Evolutionary conservation across 192 early-diverging fungal species (phyloP).

Genomic region (Radiomyces spectabilis): DNA sequence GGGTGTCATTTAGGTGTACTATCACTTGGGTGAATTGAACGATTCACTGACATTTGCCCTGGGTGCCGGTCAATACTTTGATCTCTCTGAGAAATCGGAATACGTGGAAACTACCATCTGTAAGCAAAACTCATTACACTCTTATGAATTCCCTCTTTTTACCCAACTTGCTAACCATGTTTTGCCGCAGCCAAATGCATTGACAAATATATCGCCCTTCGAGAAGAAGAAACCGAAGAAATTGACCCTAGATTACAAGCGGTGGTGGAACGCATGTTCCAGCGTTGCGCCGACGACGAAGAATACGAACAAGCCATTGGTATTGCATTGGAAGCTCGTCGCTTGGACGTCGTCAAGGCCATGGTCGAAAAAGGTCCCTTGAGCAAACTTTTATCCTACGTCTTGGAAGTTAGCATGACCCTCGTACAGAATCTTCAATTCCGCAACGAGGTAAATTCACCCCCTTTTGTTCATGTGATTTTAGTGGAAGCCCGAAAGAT

Average conservation of each 20-base stretch:
- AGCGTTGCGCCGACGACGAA: constrained; percentile 77
- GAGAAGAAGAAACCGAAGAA: constrained; percentile 31
- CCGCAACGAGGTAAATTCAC: constrained; percentile 75
- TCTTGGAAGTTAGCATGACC: constrained; percentile 80
- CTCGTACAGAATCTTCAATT: constrained; percentile 76
- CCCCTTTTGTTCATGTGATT: too few relatives aligned
- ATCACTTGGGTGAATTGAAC: constrained; percentile 92
- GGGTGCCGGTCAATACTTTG: constrained; percentile 86
- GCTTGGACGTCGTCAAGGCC: constrained; percentile 87
- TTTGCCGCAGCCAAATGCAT: constrained; percentile 72
- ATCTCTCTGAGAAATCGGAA: constrained; percentile 70
- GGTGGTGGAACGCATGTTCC: constrained; percentile 94
- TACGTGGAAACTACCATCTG: constrained; percentile 94
- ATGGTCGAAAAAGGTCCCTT: constrained; percentile 68
- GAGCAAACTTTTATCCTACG: constrained; percentile 69
- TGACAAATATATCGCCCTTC: constrained; percentile 87
- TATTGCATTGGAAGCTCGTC: constrained; percentile 87
- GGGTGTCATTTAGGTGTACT: constrained; percentile 71
- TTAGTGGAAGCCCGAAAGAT: too few relatives aligned
- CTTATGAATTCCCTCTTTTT: not conserved
- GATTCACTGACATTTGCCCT: constrained; percentile 95
- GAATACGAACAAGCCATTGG: constrained; percentile 93
- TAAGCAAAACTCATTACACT: constrained; percentile 30
- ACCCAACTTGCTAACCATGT: not conserved
- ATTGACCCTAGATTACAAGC: constrained; percentile 78